Evolutionary conservation across 371 early-diverging fungal genomes (phyloP).

Genomic region (Conidiobolus coronatus): DNA sequence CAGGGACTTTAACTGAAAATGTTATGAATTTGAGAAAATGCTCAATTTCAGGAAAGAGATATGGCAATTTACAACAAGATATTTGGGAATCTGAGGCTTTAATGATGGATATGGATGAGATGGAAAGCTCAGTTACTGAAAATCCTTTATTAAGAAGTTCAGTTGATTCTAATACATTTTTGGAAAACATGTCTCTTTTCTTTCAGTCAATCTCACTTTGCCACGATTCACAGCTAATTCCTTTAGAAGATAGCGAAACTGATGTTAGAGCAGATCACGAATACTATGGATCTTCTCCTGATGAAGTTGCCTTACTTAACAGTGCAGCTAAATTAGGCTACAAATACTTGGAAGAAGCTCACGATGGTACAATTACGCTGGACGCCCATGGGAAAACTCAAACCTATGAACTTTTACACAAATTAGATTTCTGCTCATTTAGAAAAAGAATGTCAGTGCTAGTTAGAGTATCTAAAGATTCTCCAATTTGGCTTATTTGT

Average conservation of each 20-base stretch:
- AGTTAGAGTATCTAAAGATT: constrained; percentile 10
- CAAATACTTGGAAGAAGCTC: constrained; percentile 41
- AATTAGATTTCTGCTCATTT: constrained; percentile 39
- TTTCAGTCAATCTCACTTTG: constrained; percentile 70
- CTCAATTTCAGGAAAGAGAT: constrained; percentile 42
- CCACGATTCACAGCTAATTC: constrained; percentile 60
- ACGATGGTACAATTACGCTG: constrained; percentile 7
- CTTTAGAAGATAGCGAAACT: constrained; percentile 10
- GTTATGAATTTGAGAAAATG: constrained; percentile 71
- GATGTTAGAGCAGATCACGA: constrained; percentile 21
- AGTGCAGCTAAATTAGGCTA: constrained; percentile 68
- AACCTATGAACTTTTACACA: constrained; percentile 22
- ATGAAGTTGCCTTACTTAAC: constrained; percentile 79
- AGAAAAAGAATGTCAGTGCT: constrained; percentile 50
- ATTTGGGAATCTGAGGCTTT: constrained; percentile 10
- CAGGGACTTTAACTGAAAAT: constrained; percentile 90
- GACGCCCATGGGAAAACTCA: background rate
- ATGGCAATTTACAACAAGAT: constrained; percentile 13
- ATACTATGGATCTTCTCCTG: constrained; percentile 83
- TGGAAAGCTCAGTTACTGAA: background rate
- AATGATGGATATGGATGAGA: background rate
- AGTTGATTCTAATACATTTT: constrained; percentile 1
- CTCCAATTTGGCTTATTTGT: constrained; percentile 29
- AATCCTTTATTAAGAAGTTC: background rate
- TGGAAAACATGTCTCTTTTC: constrained; percentile 16